Evolutionary conservation across 1,284 basidiomycete genomes (phyloP), one percentile per base, ranked within the genome.

Genomic region (Moniliella sp.): DNA sequence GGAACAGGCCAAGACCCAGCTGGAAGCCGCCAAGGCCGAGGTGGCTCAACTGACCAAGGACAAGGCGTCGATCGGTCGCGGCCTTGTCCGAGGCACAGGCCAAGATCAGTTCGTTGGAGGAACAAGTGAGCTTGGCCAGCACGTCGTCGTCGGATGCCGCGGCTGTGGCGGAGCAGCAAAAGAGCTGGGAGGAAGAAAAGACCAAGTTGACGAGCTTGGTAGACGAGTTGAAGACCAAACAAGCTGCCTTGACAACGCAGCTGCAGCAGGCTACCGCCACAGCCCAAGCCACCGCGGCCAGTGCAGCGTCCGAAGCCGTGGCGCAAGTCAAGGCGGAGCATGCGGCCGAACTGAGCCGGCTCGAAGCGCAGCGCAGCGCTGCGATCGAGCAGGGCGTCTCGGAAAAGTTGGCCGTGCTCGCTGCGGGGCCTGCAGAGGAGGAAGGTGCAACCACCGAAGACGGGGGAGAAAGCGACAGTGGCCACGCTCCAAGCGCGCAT

Each of bases 1-100:
- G 49, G 64, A 31, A 57, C 66, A 45, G 54, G 64, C 40, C 35
- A 55, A 43, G 17, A 44, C 50, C 26, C 64, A 69, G 40, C 64
- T 45, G n/a, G 46, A 52, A 25, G 46, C 37, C 17, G 43, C 34
- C 9, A 11, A 45, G 4, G 45, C 39, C 12, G 34, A 45, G 23
- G 46, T 40, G 17, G 30, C 39, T 1, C 19, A n/a, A 19, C 21
- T 36, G 21, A 14, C 38, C 21, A 19, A 9, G 9, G 13, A 15
- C 19, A 11, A 39, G 27, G 30, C n/a, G n/a, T n/a, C n/a, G n/a
- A n/a, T n/a, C n/a, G n/a, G n/a, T n/a, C n/a, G n/a, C n/a, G 34
- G 34, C 28, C 21, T 21, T 14, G 16, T 8, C 8, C 26, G 4
- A 15, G 14, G 14, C 26, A 27, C 14, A 14, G 14, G 14, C 26